phyloP scores from a whole-genome alignment of 345 rosid species.

The rapeseed (Brassica napus) region DNA sequence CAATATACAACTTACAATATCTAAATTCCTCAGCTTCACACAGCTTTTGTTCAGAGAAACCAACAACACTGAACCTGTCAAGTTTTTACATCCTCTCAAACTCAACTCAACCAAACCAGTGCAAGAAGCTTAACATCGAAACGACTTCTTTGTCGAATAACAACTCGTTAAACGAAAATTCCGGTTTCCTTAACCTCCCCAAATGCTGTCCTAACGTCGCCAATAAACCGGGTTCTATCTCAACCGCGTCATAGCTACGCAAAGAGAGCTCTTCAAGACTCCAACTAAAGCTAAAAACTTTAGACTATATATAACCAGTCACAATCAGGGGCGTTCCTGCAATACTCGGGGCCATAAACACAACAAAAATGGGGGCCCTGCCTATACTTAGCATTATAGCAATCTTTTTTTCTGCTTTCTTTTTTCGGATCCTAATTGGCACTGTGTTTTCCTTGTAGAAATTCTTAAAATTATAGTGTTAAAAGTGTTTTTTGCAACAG shows the following conservation, averaged over 20 bases:
- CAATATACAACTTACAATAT: constrained; percentile 51
- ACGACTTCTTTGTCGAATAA: constrained; percentile 68
- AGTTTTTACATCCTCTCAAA: constrained; percentile 64
- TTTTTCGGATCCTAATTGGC: too few relatives aligned
- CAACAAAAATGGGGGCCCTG: too few relatives aligned
- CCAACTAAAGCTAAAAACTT: constrained; percentile 37
- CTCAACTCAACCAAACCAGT: constrained; percentile 51
- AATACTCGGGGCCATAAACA: too few relatives aligned
- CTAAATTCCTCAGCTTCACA: constrained; percentile 51
- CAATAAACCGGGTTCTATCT: constrained; percentile 70
- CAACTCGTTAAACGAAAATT: constrained; percentile 63
- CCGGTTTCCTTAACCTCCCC: constrained; percentile 57
- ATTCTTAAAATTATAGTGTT: too few relatives aligned
- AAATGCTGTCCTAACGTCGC: constrained; percentile 75
- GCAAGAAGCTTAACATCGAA: constrained; percentile 72
- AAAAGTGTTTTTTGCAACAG: too few relatives aligned
- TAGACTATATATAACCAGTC: too few relatives aligned
- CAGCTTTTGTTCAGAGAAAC: constrained; percentile 54
- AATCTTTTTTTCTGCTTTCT: too few relatives aligned
- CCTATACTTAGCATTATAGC: too few relatives aligned
- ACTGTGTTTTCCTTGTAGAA: too few relatives aligned
- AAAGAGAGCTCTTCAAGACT: constrained; percentile 65
- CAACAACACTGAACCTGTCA: constrained; percentile 45
- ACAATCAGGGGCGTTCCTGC: too few relatives aligned
- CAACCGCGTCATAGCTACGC: constrained; percentile 70